These are phyloP conservation scores for Hypomyces perniciosus DNA, from an alignment of 2,329 filamentous ascomycete genomes.

Conservation along the genomic window DNA sequence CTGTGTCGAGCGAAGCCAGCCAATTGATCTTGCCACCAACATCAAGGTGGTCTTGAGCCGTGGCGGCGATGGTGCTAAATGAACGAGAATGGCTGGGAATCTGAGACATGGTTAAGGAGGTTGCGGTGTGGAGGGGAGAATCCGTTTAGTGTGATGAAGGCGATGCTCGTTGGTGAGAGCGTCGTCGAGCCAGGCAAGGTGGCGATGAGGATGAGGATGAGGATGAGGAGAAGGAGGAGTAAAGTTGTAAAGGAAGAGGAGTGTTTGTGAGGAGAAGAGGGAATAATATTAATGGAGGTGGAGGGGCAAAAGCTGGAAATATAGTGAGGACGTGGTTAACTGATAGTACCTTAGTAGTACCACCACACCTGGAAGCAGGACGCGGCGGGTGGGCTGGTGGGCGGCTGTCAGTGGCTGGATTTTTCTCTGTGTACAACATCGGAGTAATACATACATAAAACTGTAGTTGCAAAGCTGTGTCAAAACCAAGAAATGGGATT, in stretches of 20 bases:
- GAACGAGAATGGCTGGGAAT: conserved; percentile 25
- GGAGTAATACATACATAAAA: no score
- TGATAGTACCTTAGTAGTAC: conserved; percentile 1
- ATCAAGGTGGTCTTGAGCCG: conserved; percentile 80
- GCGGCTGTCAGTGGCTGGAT: conserved; percentile 6
- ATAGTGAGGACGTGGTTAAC: conserved; percentile 3
- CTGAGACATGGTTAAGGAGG: conserved; percentile 27
- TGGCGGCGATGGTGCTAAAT: conserved; percentile 47
- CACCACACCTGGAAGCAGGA: background rate
- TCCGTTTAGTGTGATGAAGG: no score
- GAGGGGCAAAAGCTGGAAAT: background rate
- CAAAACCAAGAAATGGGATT: no score
- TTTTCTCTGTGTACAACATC: background rate
- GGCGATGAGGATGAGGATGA: background rate
- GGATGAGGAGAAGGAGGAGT: background rate
- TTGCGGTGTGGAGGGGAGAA: conserved; percentile 1
- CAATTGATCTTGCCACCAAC: conserved; percentile 65
- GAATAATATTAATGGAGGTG: background rate
- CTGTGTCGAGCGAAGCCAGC: conserved; percentile 73
- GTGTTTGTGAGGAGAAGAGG: conserved; percentile 1
- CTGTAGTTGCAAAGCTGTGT: no score
- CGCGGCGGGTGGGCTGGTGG: conserved; percentile 5
- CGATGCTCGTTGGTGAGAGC: background rate
- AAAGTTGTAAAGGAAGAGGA: background rate
- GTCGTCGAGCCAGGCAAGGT: background rate